Evolutionary conservation across 495 filamentous ascomycete species (phyloP), one percentile per base, ranked within the genome.

Genomic region (Penicillium mononematosum): DNA sequence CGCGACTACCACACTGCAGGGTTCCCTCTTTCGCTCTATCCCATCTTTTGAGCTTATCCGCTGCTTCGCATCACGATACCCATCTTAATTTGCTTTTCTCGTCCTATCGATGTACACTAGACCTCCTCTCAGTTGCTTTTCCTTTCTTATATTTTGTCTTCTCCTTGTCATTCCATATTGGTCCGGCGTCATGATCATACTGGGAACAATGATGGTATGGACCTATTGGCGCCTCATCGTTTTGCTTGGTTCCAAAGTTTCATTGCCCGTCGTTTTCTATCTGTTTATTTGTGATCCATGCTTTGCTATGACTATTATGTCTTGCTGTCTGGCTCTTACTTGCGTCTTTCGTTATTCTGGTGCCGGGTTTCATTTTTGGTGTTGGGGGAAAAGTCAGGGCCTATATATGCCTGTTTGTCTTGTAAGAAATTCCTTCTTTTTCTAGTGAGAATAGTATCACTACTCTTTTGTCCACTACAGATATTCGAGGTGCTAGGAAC

Each of bases 51-150:
- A 39, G 44, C 61, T 58, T 43, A 22, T 25, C 55, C 48, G 52
- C 45, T 59, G 32, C 63, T 60, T 66, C 55, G 57, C 51, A 59
- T 49, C 54, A 65, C 59, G 67, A 69, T 67, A 69, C 67, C 65
- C 66, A 59, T 42, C 50, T 56, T 59, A 56, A 60, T 62, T 58
- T 55, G 61, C 43, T 52, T 32, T 57, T 59, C 25, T 36, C 20
- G 4, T 47, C 54, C 10, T 27, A n/a, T 42, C 41, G 57, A 62
- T 68, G 65, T 68, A 68, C 44, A 68, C 58, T 68, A 68, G 60
- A 61, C 51, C 43, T 46, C 25, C 29, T 34, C 45, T 55, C 38
- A 44, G 20, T 12, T 24, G 9, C 12, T 29, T 39, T 32, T 60
- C 48, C 55, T 45, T 44, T 52, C 53, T 29, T 36, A 27, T 49